Evolutionary conservation across 768 basidiomycete genomes (phyloP), one percentile per base, ranked within the genome.

Genomic region (Leccinum imitatum): DNA sequence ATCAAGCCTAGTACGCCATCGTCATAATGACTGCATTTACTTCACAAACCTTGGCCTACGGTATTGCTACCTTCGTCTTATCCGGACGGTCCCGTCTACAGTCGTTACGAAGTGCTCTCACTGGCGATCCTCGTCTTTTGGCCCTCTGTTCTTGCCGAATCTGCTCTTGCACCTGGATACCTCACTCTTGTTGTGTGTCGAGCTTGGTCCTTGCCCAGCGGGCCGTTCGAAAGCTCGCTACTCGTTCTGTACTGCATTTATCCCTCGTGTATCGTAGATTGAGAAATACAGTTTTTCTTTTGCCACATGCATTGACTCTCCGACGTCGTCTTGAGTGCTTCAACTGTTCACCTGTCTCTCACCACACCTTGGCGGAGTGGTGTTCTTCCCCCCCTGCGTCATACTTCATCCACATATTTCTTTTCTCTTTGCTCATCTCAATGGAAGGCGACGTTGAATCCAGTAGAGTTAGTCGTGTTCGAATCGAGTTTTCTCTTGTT

Each of bases 231-330:
- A 37, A 30, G 57, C 19, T 44, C 55, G 25, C 59, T 54, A 47
- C 58, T 51, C 54, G 47, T 55, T 60, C 52, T 73, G 62, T 73
- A 66, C 57, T 56, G 57, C 59, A 57, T 61, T 66, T 54, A 52
- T 65, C 59, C 62, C 59, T 67, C 65, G 54, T 73, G 70, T 75
- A 70, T 58, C 57, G 51, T 75, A 73, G 63, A 70, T 74, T 71
- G 64, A 58, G 65, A 74, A 75, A 74, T 74, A 74, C 63, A 74
- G 66, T 74, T 72, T 41, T 74, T 69, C 66, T 74, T 73, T 73
- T 73, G 76, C 73, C 75, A 77, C 74, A 75, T 71, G 71, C 77
- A 74, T 82, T 82, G 79, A 82, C 80, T 82, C 81, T 82, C 82
- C 81, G 81, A 82, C 81, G 67, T 69, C 80, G 67, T 69, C 73